Evolutionary conservation across 768 basidiomycete genomes (phyloP).

Genomic region (Cystobasidiopsis lactophilus): DNA sequence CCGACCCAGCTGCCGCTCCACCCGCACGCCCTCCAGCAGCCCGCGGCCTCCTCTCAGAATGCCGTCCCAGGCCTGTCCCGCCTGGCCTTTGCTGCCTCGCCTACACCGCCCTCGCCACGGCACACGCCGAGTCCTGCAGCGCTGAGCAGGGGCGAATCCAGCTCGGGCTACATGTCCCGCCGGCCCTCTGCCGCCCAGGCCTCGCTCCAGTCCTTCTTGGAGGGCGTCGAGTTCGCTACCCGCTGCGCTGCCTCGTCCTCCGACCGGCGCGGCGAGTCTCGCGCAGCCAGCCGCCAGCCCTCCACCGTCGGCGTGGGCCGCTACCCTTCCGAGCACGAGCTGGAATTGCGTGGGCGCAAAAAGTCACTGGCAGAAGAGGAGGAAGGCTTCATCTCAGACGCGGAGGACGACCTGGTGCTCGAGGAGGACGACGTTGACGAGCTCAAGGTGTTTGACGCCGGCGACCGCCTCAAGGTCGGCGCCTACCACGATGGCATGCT

Average conservation of each 20-base stretch:
- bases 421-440: conserved; percentile 1
- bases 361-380: neutral
- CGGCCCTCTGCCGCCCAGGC: no score
- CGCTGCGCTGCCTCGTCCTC: neutral
- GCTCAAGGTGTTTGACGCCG: conserved; percentile 35
- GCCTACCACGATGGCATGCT: conserved; percentile 42
- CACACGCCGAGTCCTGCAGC: no score
- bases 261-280: conserved; percentile 36
- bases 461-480: conserved; percentile 52
- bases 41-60: no score
- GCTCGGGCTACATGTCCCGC: no score
- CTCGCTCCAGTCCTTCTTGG: conserved; percentile 51
- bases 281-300: conserved; percentile 77
- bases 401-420: conserved; percentile 7
- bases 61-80: no score
- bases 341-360: neutral
- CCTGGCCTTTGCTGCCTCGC: no score
- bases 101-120: no score
- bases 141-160: no score
- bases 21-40: no score
- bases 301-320: conserved; percentile 59
- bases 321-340: conserved; percentile 65
- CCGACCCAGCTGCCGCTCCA: no score
- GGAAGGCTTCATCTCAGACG: neutral
- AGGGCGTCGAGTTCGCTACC: conserved; percentile 37